Percentiles rank a stretch among this genome's conserved stretches.
Evolutionary conservation across 345 rosid species (phyloP).

Genomic region (Arabidopsis suecica): DNA sequence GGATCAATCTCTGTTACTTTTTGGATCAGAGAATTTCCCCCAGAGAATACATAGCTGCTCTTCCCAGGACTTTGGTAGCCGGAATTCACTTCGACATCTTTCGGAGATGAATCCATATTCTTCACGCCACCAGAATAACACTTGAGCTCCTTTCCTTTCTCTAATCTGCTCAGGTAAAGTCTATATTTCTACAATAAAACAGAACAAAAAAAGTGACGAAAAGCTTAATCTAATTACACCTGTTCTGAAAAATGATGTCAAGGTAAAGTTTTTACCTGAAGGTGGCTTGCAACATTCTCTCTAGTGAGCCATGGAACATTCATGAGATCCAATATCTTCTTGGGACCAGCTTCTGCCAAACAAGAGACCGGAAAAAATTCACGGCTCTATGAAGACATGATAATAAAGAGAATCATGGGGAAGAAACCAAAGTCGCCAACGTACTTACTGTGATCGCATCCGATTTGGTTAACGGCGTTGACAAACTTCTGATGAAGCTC

Average conservation of each 20-base stretch:
- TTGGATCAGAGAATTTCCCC: constrained; percentile 49
- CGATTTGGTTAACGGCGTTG: constrained; percentile 90
- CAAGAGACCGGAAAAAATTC: constrained; percentile 44
- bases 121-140: constrained; percentile 55
- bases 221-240: constrained; percentile 14
- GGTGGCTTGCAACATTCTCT: constrained; percentile 96
- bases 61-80: constrained; percentile 53
- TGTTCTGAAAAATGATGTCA: not conserved
- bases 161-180: constrained; percentile 84
- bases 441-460: constrained; percentile 93
- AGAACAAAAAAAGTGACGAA: constrained; percentile 6
- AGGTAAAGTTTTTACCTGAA: constrained; percentile 65
- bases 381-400: constrained; percentile 34
- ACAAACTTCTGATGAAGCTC: constrained; percentile 98
- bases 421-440: constrained; percentile 45
- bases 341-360: constrained; percentile 95
- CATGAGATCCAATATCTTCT: constrained; percentile 95
- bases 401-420: constrained; percentile 14
- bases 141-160: constrained; percentile 67
- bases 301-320: constrained; percentile 93
- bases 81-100: constrained; percentile 51
- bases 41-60: constrained; percentile 50
- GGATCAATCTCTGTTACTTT: constrained; percentile 53
- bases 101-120: constrained; percentile 60
- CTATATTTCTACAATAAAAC: constrained; percentile 81